These are phyloP conservation scores for Stagonosporopsis tanaceti DNA, from an alignment of 2,329 filamentous ascomycete genomes.

Conservation along the genomic window DNA sequence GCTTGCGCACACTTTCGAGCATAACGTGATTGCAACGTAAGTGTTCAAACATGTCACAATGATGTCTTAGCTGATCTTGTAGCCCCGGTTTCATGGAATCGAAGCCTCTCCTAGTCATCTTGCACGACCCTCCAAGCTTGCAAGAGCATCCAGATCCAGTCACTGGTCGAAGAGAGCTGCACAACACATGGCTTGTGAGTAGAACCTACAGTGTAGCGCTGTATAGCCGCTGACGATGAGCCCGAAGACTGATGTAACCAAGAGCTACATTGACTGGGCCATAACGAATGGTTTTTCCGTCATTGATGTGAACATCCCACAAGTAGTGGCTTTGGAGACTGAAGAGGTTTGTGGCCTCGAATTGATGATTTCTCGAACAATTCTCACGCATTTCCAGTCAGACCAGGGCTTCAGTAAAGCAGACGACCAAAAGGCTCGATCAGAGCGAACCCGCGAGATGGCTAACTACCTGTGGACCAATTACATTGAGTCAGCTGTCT, in stretches of 20 bases:
- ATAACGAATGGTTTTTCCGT: constrained; percentile 78
- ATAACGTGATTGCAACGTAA: constrained; percentile 83
- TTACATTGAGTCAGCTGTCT: constrained; percentile 74
- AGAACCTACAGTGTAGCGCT: constrained; percentile 35
- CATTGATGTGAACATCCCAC: constrained; percentile 90
- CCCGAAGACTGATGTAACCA: constrained; percentile 77
- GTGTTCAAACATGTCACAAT: constrained; percentile 22
- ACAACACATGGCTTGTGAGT: constrained; percentile 89
- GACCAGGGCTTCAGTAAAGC: constrained; percentile 50
- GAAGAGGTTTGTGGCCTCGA: constrained; percentile 59
- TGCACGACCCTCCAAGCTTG: constrained; percentile 79
- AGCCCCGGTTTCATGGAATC: constrained; percentile 71
- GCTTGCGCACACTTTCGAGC: constrained; percentile 79
- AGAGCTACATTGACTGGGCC: constrained; percentile 86
- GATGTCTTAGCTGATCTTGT: constrained; percentile 10
- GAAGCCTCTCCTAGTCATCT: constrained; percentile 78
- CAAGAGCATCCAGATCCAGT: constrained; percentile 53
- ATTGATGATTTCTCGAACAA: neutral
- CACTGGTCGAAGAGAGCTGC: constrained; percentile 76
- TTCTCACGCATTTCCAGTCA: constrained; percentile 22
- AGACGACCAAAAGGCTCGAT: constrained; percentile 56
- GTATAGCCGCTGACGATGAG: constrained; percentile 53
- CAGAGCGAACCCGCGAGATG: constrained; percentile 69
- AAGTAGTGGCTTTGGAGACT: constrained; percentile 67
- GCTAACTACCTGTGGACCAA: constrained; percentile 96